Evolutionary conservation across 1,284 basidiomycete species (phyloP).

Genomic region (Irpex sp.): DNA sequence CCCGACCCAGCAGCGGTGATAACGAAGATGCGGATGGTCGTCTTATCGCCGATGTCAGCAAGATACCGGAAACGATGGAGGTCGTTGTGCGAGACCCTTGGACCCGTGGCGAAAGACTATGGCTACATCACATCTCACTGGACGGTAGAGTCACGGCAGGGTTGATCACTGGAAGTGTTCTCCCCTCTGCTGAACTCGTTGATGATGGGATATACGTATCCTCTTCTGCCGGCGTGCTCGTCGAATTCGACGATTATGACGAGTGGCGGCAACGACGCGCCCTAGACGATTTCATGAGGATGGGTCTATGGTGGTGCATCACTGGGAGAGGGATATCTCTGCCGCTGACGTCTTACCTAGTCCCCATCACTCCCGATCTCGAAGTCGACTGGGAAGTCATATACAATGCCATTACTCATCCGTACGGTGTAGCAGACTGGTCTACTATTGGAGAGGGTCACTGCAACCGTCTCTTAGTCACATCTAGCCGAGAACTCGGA

Average conservation of each 20-base stretch:
- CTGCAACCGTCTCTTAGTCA: slow-evolving; percentile 44
- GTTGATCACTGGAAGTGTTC: slow-evolving; percentile 55
- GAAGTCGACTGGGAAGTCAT: slow-evolving; percentile 58
- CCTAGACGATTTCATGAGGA: slow-evolving; percentile 61
- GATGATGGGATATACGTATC: slow-evolving; percentile 33
- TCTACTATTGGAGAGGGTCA: slow-evolving; percentile 41
- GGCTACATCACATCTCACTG: slow-evolving; percentile 57
- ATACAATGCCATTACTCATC: slow-evolving; percentile 41
- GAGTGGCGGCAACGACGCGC: slow-evolving; percentile 41
- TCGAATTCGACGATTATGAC: slow-evolving; percentile 40
- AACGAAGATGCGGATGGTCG: slow-evolving; percentile 51
- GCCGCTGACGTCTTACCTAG: slow-evolving; percentile 55
- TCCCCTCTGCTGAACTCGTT: slow-evolving; percentile 45
- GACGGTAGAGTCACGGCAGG: slow-evolving; percentile 48
- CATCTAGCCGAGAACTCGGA: slow-evolving; percentile 52
- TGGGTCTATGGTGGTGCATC: slow-evolving; percentile 60
- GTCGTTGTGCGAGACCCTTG: slow-evolving; percentile 62
- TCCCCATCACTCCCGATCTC: slow-evolving; percentile 47
- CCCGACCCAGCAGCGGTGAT: slow-evolving; percentile 36
- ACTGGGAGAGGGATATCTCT: slow-evolving; percentile 50
- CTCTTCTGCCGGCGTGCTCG: slow-evolving; percentile 34
- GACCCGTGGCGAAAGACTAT: slow-evolving; percentile 50
- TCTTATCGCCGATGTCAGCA: slow-evolving; percentile 36
- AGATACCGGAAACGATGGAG: slow-evolving; percentile 50
- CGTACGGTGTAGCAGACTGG: slow-evolving; percentile 55